A percentile compares a stretch with the other conserved stretches of the same genome.
Evolutionary conservation across 2,329 filamentous ascomycete species (phyloP).

Genomic region (Huntiella abstrusa): DNA sequence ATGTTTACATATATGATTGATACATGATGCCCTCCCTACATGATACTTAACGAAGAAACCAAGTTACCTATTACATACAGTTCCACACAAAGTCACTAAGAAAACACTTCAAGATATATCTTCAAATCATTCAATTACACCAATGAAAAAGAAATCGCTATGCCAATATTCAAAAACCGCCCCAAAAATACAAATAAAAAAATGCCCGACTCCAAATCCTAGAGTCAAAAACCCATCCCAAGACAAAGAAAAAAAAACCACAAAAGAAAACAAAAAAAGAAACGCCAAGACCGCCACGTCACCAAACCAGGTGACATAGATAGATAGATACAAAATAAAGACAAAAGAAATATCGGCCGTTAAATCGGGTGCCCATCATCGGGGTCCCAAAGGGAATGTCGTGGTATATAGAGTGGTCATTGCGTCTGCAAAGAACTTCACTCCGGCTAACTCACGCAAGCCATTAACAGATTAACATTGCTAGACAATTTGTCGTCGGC

Average conservation of each 20-base stretch:
- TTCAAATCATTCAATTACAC: not conserved
- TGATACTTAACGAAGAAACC: no score
- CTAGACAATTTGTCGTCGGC: no score
- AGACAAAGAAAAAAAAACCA: constrained; percentile 3
- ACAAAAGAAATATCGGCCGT: not conserved
- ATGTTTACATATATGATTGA: no score
- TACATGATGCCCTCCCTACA: no score
- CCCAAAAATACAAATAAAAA: not conserved
- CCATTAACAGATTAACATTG: no score
- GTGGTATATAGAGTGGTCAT: no score
- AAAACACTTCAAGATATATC: not conserved
- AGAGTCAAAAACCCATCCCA: not conserved
- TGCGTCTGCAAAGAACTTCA: not conserved
- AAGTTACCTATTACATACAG: no score
- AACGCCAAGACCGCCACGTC: not conserved
- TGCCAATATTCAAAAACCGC: not conserved
- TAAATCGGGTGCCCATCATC: no score
- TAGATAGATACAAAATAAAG: constrained; percentile 1
- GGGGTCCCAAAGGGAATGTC: no score
- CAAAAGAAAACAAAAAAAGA: not conserved
- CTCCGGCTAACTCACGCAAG: not conserved
- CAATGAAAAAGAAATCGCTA: not conserved
- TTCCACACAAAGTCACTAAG: not conserved
- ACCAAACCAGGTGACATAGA: not conserved
- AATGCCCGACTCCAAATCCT: not conserved